Evolutionary conservation across 345 rosid species (phyloP).

Genomic region (Arabis alpina): DNA sequence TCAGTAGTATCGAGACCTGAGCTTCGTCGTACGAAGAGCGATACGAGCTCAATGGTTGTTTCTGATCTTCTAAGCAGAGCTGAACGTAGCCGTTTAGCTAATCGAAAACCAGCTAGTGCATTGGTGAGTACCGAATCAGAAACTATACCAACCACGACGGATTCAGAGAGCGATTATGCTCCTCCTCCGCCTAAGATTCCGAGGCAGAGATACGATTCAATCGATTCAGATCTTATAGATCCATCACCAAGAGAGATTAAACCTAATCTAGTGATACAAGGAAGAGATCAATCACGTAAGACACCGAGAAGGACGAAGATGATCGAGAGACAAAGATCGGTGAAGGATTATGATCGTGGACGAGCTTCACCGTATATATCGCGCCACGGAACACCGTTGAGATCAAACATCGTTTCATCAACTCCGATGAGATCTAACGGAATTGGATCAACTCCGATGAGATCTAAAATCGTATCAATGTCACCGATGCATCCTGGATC

Average conservation of each 20-base stretch:
- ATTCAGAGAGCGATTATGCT: not conserved
- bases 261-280: not conserved
- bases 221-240: constrained; percentile 33
- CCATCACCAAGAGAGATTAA: not conserved
- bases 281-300: constrained; percentile 22
- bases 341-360: constrained; percentile 22
- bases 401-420: constrained; percentile 34
- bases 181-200: not conserved
- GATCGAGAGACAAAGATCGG: constrained; percentile 4
- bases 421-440: constrained; percentile 39
- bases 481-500: constrained; percentile 31
- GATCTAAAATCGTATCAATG: constrained; percentile 28
- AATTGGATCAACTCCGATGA: constrained; percentile 31
- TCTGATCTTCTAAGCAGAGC: constrained; percentile 34
- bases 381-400: constrained; percentile 43
- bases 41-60: constrained; percentile 63
- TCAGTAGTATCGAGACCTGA: constrained; percentile 51
- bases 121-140: constrained; percentile 37
- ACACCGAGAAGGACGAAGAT: constrained; percentile 22
- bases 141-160: constrained; percentile 11
- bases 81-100: constrained; percentile 41
- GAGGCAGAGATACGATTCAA: constrained; percentile 17
- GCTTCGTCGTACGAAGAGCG: constrained; percentile 77
- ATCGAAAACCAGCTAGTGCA: constrained; percentile 24
- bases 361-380: constrained; percentile 40